Conservation (phyloP, 805 yeast genomes). For the Wickerhamiella dianesei region DNA sequence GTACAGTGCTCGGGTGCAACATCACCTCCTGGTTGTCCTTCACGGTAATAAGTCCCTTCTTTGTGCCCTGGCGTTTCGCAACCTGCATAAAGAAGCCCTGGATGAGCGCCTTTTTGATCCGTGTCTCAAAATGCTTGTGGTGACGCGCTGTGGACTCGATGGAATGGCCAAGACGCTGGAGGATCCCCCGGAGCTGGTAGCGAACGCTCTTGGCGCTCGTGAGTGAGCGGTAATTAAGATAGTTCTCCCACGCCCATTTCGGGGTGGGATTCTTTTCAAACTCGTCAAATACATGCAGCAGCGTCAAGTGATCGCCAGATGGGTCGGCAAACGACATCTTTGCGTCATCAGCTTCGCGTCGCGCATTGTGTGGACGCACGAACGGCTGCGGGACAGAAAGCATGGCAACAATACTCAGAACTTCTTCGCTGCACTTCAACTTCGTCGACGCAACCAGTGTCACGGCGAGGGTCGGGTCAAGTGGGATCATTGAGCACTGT, state of each 20-base stretch:
- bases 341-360: slow-evolving; percentile 82
- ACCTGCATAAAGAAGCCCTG: slow-evolving; percentile 98
- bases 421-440: slow-evolving; percentile 76
- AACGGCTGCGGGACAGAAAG: slow-evolving; percentile 89
- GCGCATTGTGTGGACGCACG: slow-evolving; percentile 79
- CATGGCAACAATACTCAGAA: slow-evolving; percentile 77
- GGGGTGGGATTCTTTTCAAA: slow-evolving; percentile 31
- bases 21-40: slow-evolving; percentile 94
- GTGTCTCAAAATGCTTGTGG: slow-evolving; percentile 52
- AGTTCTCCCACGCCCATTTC: slow-evolving; percentile 91
- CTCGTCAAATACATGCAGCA: slow-evolving; percentile 77
- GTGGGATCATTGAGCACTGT: slow-evolving; percentile 80
- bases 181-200: slow-evolving; percentile 63
- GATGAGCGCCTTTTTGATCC: slow-evolving; percentile 71
- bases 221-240: slow-evolving; percentile 68
- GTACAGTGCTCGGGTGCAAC: slow-evolving; percentile 79
- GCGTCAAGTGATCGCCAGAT: slow-evolving; percentile 87
- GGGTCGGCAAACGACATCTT: slow-evolving; percentile 81
- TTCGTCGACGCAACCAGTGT: slow-evolving; percentile 80
- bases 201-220: slow-evolving; percentile 80
- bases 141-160: slow-evolving; percentile 55
- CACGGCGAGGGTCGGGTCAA: slow-evolving; percentile 91
- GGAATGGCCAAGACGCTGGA: slow-evolving; percentile 69
- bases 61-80: slow-evolving; percentile 70
- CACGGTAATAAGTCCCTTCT: slow-evolving; percentile 66